phyloP scores from a whole-genome alignment of 2,329 filamentous ascomycete genomes.

The Xylaria arbuscula region DNA sequence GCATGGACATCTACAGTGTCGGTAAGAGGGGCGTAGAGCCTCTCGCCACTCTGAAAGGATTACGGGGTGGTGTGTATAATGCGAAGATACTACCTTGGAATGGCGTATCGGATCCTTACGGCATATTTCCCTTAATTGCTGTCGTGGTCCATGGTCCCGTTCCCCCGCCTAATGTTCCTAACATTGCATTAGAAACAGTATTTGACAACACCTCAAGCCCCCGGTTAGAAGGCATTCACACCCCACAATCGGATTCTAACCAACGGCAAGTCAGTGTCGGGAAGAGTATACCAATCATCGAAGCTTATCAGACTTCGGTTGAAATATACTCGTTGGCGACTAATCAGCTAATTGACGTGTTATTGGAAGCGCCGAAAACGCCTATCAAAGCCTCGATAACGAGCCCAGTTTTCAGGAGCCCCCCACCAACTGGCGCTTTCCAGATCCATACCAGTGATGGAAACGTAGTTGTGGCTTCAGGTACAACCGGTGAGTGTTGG shows the following conservation, averaged over 20 bases:
- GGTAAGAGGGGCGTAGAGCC: conserved; percentile 77
- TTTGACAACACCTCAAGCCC: conserved; percentile 55
- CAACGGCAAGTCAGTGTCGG: conserved; percentile 53
- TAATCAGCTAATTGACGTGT: conserved; percentile 75
- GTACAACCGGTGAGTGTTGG: conserved; percentile 87
- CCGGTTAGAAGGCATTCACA: conserved; percentile 56
- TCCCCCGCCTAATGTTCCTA: conserved; percentile 56
- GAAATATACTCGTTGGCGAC: conserved; percentile 88
- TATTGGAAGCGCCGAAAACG: conserved; percentile 76
- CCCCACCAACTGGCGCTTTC: conserved; percentile 77
- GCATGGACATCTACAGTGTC: conserved; percentile 79
- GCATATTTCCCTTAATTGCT: conserved; percentile 78
- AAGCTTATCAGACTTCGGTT: conserved; percentile 85
- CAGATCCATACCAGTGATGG: conserved; percentile 78
- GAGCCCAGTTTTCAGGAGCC: conserved; percentile 74
- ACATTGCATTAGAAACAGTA: conserved; percentile 51
- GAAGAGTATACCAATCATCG: conserved; percentile 56
- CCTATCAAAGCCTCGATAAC: conserved; percentile 68
- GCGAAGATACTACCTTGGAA: conserved; percentile 85
- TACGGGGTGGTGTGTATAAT: conserved; percentile 81
- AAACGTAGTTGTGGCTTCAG: conserved; percentile 80
- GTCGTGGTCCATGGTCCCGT: conserved; percentile 84
- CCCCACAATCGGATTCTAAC: conserved; percentile 55
- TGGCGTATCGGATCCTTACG: conserved; percentile 62
- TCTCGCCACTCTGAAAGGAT: conserved; percentile 76